phyloP scores from a whole-genome alignment of 2,329 filamentous ascomycete genomes.

The Drechslerella coelobrocha region DNA sequence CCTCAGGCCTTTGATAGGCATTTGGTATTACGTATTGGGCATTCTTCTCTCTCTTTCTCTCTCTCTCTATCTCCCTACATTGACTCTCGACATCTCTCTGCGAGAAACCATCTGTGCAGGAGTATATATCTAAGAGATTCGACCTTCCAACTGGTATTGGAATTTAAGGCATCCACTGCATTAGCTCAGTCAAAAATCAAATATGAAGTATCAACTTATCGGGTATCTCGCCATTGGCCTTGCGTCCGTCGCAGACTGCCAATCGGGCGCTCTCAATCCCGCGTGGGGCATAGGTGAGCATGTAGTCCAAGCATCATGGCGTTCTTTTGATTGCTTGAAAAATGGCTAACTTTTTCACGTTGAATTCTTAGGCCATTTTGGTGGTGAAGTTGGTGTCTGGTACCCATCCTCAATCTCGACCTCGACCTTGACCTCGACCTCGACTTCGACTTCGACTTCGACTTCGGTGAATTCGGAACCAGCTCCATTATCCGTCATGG shows the following conservation, averaged over 20 bases:
- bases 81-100: too few relatives aligned
- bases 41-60: not conserved
- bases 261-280: slow-evolving; percentile 24
- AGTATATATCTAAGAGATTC: slow-evolving; percentile 20
- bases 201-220: slow-evolving; percentile 44
- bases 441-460: not conserved
- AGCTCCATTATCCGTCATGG: not conserved
- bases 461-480: too few relatives aligned
- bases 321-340: not conserved
- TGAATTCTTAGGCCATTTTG: slow-evolving; percentile 37
- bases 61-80: too few relatives aligned
- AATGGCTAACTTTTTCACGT: slow-evolving; percentile 1
- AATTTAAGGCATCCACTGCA: slow-evolving; percentile 1
- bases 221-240: slow-evolving; percentile 15
- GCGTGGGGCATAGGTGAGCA: slow-evolving; percentile 41
- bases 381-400: slow-evolving; percentile 32
- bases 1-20: slow-evolving; percentile 14
- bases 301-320: not conserved
- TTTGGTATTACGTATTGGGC: not conserved
- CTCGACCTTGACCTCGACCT: not conserved
- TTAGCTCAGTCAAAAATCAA: slow-evolving; percentile 4
- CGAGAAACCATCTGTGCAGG: too few relatives aligned
- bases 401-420: slow-evolving; percentile 16
- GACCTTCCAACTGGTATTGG: slow-evolving; percentile 33
- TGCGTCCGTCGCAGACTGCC: slow-evolving; percentile 25